Conservation (phyloP, 2,329 filamentous ascomycete species). For the Trichoderma atrobrunneum region DNA sequence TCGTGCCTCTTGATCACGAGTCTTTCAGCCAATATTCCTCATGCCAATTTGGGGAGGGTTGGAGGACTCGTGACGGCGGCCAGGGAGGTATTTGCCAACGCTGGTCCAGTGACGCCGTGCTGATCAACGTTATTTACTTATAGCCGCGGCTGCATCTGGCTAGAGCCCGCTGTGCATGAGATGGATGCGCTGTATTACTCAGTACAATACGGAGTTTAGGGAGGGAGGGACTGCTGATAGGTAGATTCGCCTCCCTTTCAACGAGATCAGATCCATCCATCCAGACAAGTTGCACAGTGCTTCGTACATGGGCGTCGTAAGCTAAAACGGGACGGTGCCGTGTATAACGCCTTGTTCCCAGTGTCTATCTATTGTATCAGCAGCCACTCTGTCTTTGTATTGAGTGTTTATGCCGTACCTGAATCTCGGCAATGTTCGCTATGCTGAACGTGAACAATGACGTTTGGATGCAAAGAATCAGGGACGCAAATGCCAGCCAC, state of each 20-base stretch:
- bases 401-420: background rate
- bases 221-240: background rate
- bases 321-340: background rate
- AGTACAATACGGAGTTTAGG: background rate
- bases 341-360: background rate
- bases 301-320: background rate
- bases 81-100: constrained; percentile 6
- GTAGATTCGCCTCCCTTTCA: constrained; percentile 7
- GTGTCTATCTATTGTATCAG: background rate
- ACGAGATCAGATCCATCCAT: background rate
- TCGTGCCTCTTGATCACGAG: constrained; percentile 20
- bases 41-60: constrained; percentile 7
- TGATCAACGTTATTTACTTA: constrained; percentile 18
- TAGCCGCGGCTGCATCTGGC: constrained; percentile 10
- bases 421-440: background rate
- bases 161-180: background rate
- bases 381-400: background rate
- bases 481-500: background rate
- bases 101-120: constrained; percentile 14
- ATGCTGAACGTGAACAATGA: background rate
- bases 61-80: constrained; percentile 11
- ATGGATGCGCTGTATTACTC: constrained; percentile 9
- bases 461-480: no score
- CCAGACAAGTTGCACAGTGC: background rate
- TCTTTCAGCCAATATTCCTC: background rate